A percentile compares a stretch with the other conserved stretches of the same genome.
These are phyloP conservation scores for Graphilbum sp. DNA, from an alignment of 2,329 filamentous ascomycete species.

Conservation along the genomic window DNA sequence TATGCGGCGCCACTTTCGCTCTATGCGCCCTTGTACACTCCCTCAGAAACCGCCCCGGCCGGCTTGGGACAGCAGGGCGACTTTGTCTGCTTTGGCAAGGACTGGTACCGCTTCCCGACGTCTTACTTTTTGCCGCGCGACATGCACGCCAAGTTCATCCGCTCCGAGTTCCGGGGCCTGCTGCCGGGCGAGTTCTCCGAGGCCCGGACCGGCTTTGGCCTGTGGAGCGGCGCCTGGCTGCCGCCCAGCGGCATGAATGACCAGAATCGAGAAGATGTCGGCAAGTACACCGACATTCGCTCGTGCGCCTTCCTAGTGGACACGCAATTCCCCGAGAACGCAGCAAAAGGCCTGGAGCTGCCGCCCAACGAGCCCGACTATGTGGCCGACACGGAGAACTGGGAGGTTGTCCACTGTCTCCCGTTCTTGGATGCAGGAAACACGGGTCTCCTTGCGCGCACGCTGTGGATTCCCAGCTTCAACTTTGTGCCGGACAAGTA, in stretches of 20 bases:
- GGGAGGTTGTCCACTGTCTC: conserved; percentile 62
- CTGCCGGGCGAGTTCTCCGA: conserved; percentile 83
- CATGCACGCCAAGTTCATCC: conserved; percentile 77
- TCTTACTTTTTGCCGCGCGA: conserved; percentile 79
- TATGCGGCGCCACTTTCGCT: conserved; percentile 68
- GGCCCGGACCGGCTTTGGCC: conserved; percentile 48
- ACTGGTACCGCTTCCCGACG: conserved; percentile 95
- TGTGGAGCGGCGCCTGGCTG: conserved; percentile 73
- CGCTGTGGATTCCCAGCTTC: conserved; percentile 67
- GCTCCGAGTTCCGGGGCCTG: conserved; percentile 76
- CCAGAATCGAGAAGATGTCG: conserved; percentile 67
- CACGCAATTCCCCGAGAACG: conserved; percentile 52
- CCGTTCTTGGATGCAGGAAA: conserved; percentile 65
- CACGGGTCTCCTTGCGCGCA: conserved; percentile 58
- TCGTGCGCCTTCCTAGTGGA: conserved; percentile 78
- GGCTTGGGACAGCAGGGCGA: conserved; percentile 41
- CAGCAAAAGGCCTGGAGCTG: conserved; percentile 16
- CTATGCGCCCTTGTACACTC: conserved; percentile 48
- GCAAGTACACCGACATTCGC: conserved; percentile 69
- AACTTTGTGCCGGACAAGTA: conserved; percentile 51
- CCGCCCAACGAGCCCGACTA: conserved; percentile 69
- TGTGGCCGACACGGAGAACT: conserved; percentile 52
- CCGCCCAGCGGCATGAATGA: conserved; percentile 81
- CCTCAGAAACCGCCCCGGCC: conserved; percentile 1
- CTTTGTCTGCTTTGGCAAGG: conserved; percentile 78